Conservation (phyloP, 129 eudicot species). For the carrot (Daucus carota) region DNA sequence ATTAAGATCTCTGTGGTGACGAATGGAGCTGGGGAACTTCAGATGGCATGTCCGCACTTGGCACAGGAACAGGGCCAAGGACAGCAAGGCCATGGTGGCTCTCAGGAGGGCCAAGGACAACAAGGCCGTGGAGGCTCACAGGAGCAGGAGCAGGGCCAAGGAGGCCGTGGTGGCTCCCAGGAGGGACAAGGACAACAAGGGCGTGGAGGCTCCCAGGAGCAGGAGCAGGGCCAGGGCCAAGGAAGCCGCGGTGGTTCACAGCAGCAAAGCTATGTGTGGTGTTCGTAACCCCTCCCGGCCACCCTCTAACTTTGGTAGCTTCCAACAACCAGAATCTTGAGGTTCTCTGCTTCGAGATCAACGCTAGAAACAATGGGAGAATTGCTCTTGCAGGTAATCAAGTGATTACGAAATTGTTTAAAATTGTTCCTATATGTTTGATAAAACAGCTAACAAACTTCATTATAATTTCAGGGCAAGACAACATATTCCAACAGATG, state of each 20-base stretch:
- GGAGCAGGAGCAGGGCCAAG: too few relatives aligned
- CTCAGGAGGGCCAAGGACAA: too few relatives aligned
- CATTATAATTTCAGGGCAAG: constrained; percentile 28
- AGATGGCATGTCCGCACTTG: constrained; percentile 72
- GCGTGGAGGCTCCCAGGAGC: too few relatives aligned
- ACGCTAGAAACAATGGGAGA: constrained; percentile 31
- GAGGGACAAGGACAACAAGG: too few relatives aligned
- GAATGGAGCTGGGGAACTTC: constrained; percentile 42
- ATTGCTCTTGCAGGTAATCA: constrained; percentile 39
- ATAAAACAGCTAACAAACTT: not conserved
- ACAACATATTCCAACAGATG: constrained; percentile 37
- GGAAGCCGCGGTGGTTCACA: not conserved
- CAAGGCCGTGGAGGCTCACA: too few relatives aligned
- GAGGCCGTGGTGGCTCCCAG: too few relatives aligned
- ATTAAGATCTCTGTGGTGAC: constrained; percentile 32
- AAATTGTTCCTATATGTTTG: not conserved
- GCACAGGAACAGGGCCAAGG: not conserved
- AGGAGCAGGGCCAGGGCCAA: too few relatives aligned
- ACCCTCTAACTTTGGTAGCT: constrained; percentile 49
- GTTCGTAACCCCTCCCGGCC: constrained; percentile 62
- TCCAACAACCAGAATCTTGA: constrained; percentile 45
- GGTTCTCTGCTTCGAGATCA: constrained; percentile 47
- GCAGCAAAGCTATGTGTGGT: constrained; percentile 36
- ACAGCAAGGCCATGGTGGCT: not conserved
- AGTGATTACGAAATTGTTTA: too few relatives aligned